phyloP scores from a whole-genome alignment of 2,329 filamentous ascomycete species.

The Aspergillus aculeatinus region DNA sequence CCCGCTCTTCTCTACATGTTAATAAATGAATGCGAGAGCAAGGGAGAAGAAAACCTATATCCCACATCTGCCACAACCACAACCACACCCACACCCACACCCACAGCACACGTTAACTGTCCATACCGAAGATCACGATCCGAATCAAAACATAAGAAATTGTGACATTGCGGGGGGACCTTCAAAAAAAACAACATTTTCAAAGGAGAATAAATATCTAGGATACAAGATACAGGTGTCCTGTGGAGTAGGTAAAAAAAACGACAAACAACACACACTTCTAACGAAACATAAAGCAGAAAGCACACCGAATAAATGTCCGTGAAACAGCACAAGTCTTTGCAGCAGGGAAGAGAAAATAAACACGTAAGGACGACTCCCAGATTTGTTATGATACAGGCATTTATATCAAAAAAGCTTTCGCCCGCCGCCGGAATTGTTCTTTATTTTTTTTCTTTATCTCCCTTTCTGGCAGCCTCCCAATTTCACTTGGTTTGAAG shows the following conservation, averaged over 20 bases:
- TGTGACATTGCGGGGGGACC: constrained; percentile 32
- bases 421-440: not conserved
- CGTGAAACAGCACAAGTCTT: not conserved
- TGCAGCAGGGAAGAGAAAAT: constrained; percentile 25
- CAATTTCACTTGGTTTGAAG: too few relatives aligned
- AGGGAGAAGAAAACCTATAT: too few relatives aligned
- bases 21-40: too few relatives aligned
- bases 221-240: constrained; percentile 44
- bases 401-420: constrained; percentile 25
- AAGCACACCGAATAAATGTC: constrained; percentile 26
- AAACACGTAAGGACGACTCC: constrained; percentile 24
- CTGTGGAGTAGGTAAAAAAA: constrained; percentile 19
- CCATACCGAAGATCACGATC: constrained; percentile 6
- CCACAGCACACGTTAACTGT: not conserved
- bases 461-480: not conserved
- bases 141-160: constrained; percentile 35
- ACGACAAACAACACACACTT: constrained; percentile 21
- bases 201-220: constrained; percentile 42
- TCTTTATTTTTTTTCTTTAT: not conserved
- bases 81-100: not conserved
- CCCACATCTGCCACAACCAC: too few relatives aligned
- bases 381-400: constrained; percentile 19
- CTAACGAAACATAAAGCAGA: constrained; percentile 37
- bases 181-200: constrained; percentile 42
- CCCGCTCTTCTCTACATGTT: too few relatives aligned